Evolutionary conservation across 1,139 yeast species (phyloP).

Genomic region (Pichia sp.): DNA sequence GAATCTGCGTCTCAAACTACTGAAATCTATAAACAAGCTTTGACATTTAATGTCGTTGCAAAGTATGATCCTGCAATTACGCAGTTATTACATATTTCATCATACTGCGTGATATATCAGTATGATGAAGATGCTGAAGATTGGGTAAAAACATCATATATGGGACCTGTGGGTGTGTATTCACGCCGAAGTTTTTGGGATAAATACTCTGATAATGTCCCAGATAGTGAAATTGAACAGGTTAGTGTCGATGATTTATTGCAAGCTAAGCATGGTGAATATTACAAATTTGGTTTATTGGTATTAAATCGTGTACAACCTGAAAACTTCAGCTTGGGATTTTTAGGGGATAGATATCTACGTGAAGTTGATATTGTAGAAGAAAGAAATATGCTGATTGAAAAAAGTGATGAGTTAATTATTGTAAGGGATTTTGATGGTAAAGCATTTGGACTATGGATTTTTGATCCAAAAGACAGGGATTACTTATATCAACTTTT

Average conservation of each 20-base stretch:
- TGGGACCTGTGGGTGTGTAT: slow-evolving; percentile 78
- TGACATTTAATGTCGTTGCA: slow-evolving; percentile 75
- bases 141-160: slow-evolving; percentile 77
- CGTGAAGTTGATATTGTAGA: slow-evolving; percentile 37
- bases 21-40: slow-evolving; percentile 59
- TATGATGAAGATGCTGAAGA: slow-evolving; percentile 57
- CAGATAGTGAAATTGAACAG: slow-evolving; percentile 7
- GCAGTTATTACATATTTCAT: slow-evolving; percentile 65
- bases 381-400: slow-evolving; percentile 62
- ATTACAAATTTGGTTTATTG: slow-evolving; percentile 72
- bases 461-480: slow-evolving; percentile 73
- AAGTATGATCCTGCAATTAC: slow-evolving; percentile 79
- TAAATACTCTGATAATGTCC: slow-evolving; percentile 9
- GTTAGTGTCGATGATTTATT: slow-evolving; percentile 15
- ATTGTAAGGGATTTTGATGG: slow-evolving; percentile 73
- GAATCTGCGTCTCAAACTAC: slow-evolving; percentile 24
- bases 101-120: slow-evolving; percentile 78
- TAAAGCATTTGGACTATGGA: slow-evolving; percentile 85
- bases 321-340: slow-evolving; percentile 74
- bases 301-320: slow-evolving; percentile 70
- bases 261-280: slow-evolving; percentile 24
- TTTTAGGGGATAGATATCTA: slow-evolving; percentile 50
- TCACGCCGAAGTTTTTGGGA: slow-evolving; percentile 28
- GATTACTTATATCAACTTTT: slow-evolving; percentile 50
- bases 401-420: slow-evolving; percentile 70